Evolutionary conservation across 2,329 filamentous ascomycete genomes (phyloP), one percentile per base, ranked within the genome.

Genomic region (Fusarium sambucinum): DNA sequence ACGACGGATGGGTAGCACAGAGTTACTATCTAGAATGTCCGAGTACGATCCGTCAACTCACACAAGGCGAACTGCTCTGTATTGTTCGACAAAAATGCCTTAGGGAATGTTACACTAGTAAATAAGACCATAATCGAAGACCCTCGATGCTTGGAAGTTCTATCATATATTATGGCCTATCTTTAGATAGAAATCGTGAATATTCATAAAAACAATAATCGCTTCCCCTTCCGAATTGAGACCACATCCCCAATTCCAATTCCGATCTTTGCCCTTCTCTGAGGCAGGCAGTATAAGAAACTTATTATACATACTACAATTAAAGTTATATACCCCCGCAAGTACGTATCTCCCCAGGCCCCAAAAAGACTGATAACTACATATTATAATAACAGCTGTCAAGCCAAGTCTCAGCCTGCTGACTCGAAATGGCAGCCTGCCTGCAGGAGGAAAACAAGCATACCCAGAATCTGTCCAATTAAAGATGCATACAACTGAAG

Each of bases 181-280:
- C n/a, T 19, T 38, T 4, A 12, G 19, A 13, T 8, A 5, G 8
- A 6, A 2, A 38, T 38, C 21, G n/a, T 4, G 4, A 7, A 38
- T 37, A 37, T 37, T 11, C 5, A 7, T 37, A 4, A 4, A 17
- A 33, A 25, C 25, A 16, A 6, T 12, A 37, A 7, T 10, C n/a
- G 19, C 11, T 37, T 1, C n/a, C 6, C 4, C n/a, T 2, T 19
- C 11, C n/a, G 12, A n/a, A 12, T 3, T 7, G 1, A 37, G 11
- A 37, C 5, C 11, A 12, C 16, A 33, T 6, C 7, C n/a, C 30
- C 45, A 25, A 33, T 19, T 30, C 19, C 29, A 33, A 47, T 3
- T 21, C 19, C 29, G 23, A 33, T 16, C 13, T 27, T 27, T 17
- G 30, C 29, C 17, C 16, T n/a, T 33, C 19, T 13, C n/a, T n/a